phyloP scores from a whole-genome alignment of 2,329 filamentous ascomycete genomes.

The Pseudogymnoascus sp. region DNA sequence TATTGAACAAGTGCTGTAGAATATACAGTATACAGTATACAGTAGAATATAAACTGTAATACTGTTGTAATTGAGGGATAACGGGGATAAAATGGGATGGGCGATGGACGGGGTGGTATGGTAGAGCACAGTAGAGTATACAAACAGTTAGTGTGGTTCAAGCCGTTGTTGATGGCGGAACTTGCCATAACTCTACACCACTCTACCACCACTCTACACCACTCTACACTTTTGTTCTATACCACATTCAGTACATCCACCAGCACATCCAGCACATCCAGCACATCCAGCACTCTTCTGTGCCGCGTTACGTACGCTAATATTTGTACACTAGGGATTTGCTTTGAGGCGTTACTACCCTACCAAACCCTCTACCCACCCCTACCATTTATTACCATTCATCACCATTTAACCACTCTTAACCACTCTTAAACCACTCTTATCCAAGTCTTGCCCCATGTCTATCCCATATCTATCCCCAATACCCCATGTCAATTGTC shows the following conservation, averaged over 20 bases:
- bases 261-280: not conserved
- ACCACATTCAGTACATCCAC: no score
- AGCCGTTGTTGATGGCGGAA: not conserved
- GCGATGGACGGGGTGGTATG: no score
- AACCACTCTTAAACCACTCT: not conserved
- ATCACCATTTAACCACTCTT: not conserved
- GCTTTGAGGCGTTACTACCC: not conserved
- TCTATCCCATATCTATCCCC: not conserved
- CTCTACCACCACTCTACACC: not conserved
- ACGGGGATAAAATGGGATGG: no score
- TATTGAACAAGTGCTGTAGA: no score
- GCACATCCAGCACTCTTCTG: not conserved
- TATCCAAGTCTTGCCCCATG: not conserved
- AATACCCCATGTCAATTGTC: not conserved
- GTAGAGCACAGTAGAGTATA: no score
- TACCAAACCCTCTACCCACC: not conserved
- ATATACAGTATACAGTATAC: no score
- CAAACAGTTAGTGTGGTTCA: no score
- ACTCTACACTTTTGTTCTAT: no score
- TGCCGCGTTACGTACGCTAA: not conserved
- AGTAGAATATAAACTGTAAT: not conserved
- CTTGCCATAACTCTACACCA: not conserved
- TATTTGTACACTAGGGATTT: not conserved
- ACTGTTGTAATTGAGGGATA: no score
- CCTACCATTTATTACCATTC: not conserved